These are phyloP conservation scores for Ceratobasidium sp. DNA, from an alignment of 1,284 basidiomycete genomes.

Conservation along the genomic window DNA sequence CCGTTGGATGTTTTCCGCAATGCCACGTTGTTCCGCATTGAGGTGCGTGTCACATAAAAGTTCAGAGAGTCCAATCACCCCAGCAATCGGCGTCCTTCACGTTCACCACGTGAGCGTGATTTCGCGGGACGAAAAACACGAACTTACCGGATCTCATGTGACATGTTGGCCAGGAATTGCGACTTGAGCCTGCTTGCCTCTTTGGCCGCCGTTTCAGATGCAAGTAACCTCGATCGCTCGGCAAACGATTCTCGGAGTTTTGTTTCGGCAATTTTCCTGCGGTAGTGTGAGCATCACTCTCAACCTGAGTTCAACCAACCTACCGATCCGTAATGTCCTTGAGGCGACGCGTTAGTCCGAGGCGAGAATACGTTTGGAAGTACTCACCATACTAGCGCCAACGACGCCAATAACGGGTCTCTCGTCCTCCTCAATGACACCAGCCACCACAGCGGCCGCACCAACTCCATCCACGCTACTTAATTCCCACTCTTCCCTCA, in stretches of 20 bases:
- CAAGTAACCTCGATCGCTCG: slow-evolving; percentile 24
- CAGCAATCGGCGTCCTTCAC: slow-evolving; percentile 32
- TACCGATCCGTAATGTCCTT: slow-evolving; percentile 33
- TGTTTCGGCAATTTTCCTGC: slow-evolving; percentile 29
- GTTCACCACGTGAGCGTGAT: neutral
- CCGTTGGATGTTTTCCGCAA: slow-evolving; percentile 33
- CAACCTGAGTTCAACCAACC: neutral
- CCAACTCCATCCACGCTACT: neutral
- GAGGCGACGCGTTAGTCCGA: neutral
- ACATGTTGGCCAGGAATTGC: slow-evolving; percentile 34
- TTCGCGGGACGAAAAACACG: neutral
- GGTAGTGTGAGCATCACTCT: neutral
- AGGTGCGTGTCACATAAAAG: slow-evolving; percentile 24
- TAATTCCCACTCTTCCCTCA: slow-evolving; percentile 31
- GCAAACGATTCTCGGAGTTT: slow-evolving; percentile 31
- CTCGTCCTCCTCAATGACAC: neutral
- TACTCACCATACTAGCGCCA: slow-evolving; percentile 21
- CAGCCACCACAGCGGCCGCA: neutral
- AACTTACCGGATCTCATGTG: slow-evolving; percentile 37
- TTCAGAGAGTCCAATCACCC: slow-evolving; percentile 34
- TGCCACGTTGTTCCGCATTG: slow-evolving; percentile 28
- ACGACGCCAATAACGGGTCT: slow-evolving; percentile 26
- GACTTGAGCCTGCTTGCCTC: slow-evolving; percentile 37
- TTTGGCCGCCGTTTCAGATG: slow-evolving; percentile 37
- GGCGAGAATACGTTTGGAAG: neutral